Evolutionary conservation across 371 early-diverging fungal species (phyloP).

Genomic region (Basidiobolus meristosporus): DNA sequence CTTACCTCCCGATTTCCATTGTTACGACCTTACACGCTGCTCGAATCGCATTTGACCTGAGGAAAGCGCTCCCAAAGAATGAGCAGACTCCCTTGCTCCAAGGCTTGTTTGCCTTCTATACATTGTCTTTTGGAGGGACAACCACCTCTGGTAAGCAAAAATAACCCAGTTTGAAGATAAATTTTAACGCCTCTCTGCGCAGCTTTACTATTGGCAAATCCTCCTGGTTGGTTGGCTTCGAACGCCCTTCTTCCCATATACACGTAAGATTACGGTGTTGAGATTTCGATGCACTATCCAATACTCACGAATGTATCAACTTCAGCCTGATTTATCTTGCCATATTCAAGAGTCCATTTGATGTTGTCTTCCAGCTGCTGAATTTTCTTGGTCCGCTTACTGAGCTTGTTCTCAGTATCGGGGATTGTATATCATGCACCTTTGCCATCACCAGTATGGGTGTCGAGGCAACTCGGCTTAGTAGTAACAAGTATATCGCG

Average conservation of each 20-base stretch:
- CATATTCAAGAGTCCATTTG: neutral
- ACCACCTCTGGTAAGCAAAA: no score
- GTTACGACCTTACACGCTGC: conserved; percentile 18
- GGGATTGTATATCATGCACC: conserved; percentile 19
- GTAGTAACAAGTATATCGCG: no score
- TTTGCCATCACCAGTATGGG: conserved; percentile 13
- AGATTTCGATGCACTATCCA: no score
- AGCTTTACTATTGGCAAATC: no score
- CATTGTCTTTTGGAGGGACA: conserved; percentile 26
- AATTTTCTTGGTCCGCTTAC: conserved; percentile 5
- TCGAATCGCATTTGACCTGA: conserved; percentile 16
- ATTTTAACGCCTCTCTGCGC: no score
- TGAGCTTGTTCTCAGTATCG: conserved; percentile 14
- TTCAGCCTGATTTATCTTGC: conserved; percentile 7
- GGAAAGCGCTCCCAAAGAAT: conserved; percentile 13
- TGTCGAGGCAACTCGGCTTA: conserved; percentile 16
- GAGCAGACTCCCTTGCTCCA: conserved; percentile 14
- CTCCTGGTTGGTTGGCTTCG: no score
- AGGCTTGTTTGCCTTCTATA: conserved; percentile 16
- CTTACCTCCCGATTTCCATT: conserved; percentile 9
- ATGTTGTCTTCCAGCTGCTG: neutral
- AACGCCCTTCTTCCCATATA: no score
- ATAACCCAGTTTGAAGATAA: no score
- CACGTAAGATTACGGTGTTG: no score
- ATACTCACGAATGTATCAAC: no score